Percentiles rank a stretch among this genome's conserved stretches.
Evolutionary conservation across 345 rosid species (phyloP).

Genomic region (Punica granatum): DNA sequence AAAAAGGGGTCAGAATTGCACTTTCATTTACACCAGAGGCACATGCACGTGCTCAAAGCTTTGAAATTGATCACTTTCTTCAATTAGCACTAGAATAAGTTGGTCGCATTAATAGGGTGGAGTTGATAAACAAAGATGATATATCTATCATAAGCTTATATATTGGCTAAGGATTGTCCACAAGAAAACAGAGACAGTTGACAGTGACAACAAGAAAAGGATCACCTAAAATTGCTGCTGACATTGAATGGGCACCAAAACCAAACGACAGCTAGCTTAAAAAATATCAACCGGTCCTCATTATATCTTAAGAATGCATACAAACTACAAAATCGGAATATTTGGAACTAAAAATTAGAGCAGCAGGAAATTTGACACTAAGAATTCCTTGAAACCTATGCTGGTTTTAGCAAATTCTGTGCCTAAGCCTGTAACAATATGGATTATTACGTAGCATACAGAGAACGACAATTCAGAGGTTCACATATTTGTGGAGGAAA

Average conservation of each 20-base stretch:
- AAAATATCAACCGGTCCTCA: neutral
- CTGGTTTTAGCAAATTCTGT: no score
- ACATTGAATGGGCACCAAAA: neutral
- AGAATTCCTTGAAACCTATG: no score
- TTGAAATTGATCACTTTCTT: neutral
- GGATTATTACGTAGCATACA: neutral
- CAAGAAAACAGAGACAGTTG: neutral
- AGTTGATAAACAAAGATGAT: neutral
- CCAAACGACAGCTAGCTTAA: neutral
- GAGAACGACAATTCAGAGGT: neutral
- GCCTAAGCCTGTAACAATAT: no score
- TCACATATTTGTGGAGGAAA: neutral
- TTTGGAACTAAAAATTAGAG: neutral
- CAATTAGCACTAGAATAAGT: neutral
- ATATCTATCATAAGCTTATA: constrained; percentile 5
- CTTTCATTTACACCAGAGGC: no score
- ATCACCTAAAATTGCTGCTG: neutral
- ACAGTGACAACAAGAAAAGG: neutral
- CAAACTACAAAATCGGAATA: neutral
- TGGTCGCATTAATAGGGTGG: neutral
- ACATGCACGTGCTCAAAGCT: neutral
- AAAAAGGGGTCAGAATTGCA: neutral
- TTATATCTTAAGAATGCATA: neutral
- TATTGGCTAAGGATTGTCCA: constrained; percentile 5
- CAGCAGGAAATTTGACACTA: neutral